Evolutionary conservation across 108 stramenopile species (phyloP).

Genomic region (Cyclotella choctawhatcheeana): DNA sequence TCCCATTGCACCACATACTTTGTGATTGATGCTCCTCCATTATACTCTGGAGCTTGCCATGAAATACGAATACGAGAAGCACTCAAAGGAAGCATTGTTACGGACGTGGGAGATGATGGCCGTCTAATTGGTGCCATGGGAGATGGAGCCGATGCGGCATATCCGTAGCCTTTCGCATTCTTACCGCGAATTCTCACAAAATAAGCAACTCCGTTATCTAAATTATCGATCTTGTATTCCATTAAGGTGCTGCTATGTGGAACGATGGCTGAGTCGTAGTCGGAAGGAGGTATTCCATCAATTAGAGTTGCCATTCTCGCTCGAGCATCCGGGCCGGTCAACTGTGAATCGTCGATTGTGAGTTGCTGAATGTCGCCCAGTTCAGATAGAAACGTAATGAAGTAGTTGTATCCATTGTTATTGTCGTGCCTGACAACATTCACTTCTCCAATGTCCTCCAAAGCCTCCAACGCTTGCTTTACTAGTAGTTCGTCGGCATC

Average conservation of each 20-base stretch:
- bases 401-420: constrained; percentile 86
- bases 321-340: constrained; percentile 74
- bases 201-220: constrained; percentile 59
- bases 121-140: constrained; percentile 60
- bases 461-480: constrained; percentile 69
- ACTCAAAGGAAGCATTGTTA: constrained; percentile 66
- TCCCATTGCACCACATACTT: constrained; percentile 85
- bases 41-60: constrained; percentile 58
- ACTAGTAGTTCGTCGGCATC: constrained; percentile 66
- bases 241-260: constrained; percentile 5
- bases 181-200: constrained; percentile 51
- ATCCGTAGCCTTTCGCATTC: constrained; percentile 71
- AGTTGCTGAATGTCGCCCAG: constrained; percentile 53
- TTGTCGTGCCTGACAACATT: constrained; percentile 65
- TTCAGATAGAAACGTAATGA: constrained; percentile 74
- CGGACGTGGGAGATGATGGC: constrained; percentile 54
- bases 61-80: constrained; percentile 65
- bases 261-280: constrained; percentile 43
- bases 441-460: constrained; percentile 69
- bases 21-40: constrained; percentile 69
- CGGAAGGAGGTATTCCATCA: constrained; percentile 55
- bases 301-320: constrained; percentile 62
- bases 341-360: constrained; percentile 60
- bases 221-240: constrained; percentile 44
- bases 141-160: constrained; percentile 33